Evolutionary conservation across 148 eudicot genomes (phyloP).

Genomic region (Linanthus parryae): DNA sequence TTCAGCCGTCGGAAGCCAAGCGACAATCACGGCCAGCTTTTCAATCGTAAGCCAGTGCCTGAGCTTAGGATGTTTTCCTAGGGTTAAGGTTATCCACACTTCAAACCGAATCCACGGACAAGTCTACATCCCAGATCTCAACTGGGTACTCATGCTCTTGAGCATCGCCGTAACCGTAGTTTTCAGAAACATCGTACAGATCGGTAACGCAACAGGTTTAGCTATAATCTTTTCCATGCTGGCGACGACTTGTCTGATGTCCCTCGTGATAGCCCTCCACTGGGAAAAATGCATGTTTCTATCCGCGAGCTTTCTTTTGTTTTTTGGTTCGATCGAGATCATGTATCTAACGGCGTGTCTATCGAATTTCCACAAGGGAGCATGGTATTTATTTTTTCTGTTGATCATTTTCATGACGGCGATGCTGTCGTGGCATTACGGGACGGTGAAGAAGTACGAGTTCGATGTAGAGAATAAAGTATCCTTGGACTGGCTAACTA

Average conservation of each 20-base stretch:
- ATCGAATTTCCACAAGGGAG: constrained; percentile 26
- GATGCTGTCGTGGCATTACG: constrained; percentile 49
- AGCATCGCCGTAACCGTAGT: constrained; percentile 30
- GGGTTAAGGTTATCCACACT: constrained; percentile 46
- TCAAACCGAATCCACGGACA: constrained; percentile 41
- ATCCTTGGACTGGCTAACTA: constrained; percentile 38
- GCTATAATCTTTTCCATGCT: constrained; percentile 1
- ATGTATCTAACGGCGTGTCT: constrained; percentile 32
- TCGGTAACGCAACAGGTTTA: constrained; percentile 41
- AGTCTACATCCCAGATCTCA: constrained; percentile 41
- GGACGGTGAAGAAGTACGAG: constrained; percentile 39
- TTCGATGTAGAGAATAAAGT: constrained; percentile 43
- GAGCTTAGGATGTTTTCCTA: constrained; percentile 44
- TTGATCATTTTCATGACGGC: constrained; percentile 26
- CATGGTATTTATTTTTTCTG: constrained; percentile 35
- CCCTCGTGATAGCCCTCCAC: constrained; percentile 32
- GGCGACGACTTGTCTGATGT: constrained; percentile 47
- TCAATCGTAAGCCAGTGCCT: constrained; percentile 48
- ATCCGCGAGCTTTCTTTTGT: constrained; percentile 26
- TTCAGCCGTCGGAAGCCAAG: constrained; percentile 50
- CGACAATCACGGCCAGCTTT: constrained; percentile 45
- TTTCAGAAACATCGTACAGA: constrained; percentile 26
- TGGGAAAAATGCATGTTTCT: constrained; percentile 34
- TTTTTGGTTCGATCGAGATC: constrained; percentile 40
- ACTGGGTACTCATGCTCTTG: constrained; percentile 42